These are phyloP conservation scores for Alternaria solani DNA, from an alignment of 2,329 filamentous ascomycete species.

Conservation along the genomic window DNA sequence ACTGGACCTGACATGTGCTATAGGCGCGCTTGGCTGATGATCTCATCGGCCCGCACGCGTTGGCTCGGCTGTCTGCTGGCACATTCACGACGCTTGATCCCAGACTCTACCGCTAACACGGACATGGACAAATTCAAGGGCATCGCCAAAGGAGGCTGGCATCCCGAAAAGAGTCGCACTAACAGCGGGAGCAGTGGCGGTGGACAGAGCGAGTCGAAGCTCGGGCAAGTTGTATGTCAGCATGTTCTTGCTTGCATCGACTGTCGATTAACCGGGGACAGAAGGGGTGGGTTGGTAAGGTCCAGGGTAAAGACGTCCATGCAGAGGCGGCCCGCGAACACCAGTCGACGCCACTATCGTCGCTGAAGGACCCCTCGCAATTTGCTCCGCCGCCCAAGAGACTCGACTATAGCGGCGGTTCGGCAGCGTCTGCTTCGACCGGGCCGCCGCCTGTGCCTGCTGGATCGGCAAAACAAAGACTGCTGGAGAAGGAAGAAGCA, in stretches of 20 bases:
- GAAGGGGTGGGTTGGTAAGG: constrained; percentile 67
- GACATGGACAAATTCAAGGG: constrained; percentile 49
- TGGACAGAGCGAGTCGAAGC: constrained; percentile 58
- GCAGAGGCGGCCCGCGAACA: constrained; percentile 55
- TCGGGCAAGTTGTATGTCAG: constrained; percentile 63
- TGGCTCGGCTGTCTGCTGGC: constrained; percentile 14
- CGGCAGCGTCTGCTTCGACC: constrained; percentile 51
- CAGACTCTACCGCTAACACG: constrained; percentile 15
- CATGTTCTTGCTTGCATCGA: constrained; percentile 19
- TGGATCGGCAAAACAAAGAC: constrained; percentile 47
- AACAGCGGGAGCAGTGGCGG: constrained; percentile 15
- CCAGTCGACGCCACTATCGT: constrained; percentile 69
- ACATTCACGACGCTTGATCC: constrained; percentile 20
- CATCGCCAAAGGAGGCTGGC: constrained; percentile 60
- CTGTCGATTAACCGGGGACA: constrained; percentile 39
- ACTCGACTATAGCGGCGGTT: constrained; percentile 58
- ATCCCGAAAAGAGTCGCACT: constrained; percentile 46
- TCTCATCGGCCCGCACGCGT: constrained; percentile 33
- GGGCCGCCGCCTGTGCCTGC: constrained; percentile 52
- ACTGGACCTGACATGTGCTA: constrained; percentile 11
- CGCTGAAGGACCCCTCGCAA: constrained; percentile 76
- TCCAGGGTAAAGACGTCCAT: constrained; percentile 54
- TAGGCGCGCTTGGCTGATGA: constrained; percentile 24
- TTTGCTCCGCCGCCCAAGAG: constrained; percentile 84
- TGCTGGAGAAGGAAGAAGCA: constrained; percentile 48